A percentile compares a stretch with the other conserved stretches of the same genome.
These are phyloP conservation scores for Coniochaeta sp. DNA, from an alignment of 2,329 filamentous ascomycete genomes.

Conservation along the genomic window DNA sequence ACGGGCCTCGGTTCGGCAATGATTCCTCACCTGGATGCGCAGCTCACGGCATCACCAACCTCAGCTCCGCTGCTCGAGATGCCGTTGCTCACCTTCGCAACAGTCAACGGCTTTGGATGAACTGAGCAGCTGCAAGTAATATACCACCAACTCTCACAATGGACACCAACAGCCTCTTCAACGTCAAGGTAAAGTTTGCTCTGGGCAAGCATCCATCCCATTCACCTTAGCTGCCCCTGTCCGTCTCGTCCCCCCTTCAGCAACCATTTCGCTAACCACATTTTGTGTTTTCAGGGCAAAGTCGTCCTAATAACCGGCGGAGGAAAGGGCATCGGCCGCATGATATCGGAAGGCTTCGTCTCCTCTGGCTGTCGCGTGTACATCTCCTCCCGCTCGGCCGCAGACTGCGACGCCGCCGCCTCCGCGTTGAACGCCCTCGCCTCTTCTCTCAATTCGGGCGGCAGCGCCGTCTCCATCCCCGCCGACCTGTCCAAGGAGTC, in stretches of 20 bases:
- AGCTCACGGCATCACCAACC: too few relatives aligned
- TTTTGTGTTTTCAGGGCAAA: conserved; percentile 36
- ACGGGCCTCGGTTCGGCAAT: not conserved
- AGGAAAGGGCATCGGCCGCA: conserved; percentile 57
- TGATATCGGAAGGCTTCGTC: conserved; percentile 63
- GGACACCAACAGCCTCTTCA: conserved; percentile 33
- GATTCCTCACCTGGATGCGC: not conserved
- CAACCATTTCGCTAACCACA: not conserved
- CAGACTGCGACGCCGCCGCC: conserved; percentile 48
- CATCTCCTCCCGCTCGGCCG: conserved; percentile 56
- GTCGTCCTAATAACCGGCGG: conserved; percentile 52
- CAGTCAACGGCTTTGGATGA: not conserved
- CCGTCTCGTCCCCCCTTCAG: too few relatives aligned
- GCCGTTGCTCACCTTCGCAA: not conserved
- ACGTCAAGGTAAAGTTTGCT: conserved; percentile 49
- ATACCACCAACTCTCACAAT: not conserved
- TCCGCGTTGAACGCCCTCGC: conserved; percentile 47
- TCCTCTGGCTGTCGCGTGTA: conserved; percentile 58
- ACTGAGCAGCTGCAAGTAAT: too few relatives aligned
- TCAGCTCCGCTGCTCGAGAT: too few relatives aligned
- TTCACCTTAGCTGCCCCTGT: not conserved
- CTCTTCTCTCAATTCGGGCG: conserved; percentile 24
- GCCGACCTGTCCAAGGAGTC: conserved; percentile 57
- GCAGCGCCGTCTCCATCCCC: conserved; percentile 48
- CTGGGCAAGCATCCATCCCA: conserved; percentile 1